Base-by-base conservation (phyloP, 768 basidiomycete genomes). In the Mycena epipterygia region DNA sequence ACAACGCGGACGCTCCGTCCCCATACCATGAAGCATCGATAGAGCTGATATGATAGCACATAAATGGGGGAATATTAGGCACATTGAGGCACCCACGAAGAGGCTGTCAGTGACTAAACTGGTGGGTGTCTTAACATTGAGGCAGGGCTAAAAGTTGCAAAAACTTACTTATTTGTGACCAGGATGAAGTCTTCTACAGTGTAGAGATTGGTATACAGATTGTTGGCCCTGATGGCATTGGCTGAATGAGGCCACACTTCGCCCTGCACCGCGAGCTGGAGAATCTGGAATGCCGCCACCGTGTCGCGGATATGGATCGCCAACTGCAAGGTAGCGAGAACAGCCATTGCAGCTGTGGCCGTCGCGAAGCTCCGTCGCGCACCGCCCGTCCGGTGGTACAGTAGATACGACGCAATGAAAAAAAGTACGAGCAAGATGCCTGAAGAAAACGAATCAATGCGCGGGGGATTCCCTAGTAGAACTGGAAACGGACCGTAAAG, bases 131-230 rank as follows among this genome's bases (percentile, higher is more conserved):
- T 21, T n/a, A n/a, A 44, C 11, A 44, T 8, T 44, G 11, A 44
- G 19, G 6, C n/a, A 44, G 21, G 42, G 5, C 19, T 19, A 44
- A 11, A 5, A n/a, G 14, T 7, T 6, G 6, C 35, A 37, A 6
- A 37, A 14, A 17, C 33, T 27, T 13, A 66, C 64, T 66, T 66
- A 25, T 66, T 66, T 25, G 64, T 66, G 46, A 41, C 56, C 19
- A 66, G 46, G 25, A 66, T 33, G 13, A 66, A 30, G n/a, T 58
- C 56, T n/a, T 35, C 35, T 3, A 16, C 46, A 13, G n/a, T 13
- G 27, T 16, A n/a, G 42, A 66, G 44, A 3, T 27, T 14, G 25
- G 2, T 27, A 29, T 37, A 48, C 17, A 49, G 17, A 1, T 30
- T 56, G 25, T 9, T 30, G 2, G 29, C 2, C 14, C 42, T 2